Evolutionary conservation across 1,139 yeast species (phyloP).

Genomic region (Hyphopichia burtonii): DNA sequence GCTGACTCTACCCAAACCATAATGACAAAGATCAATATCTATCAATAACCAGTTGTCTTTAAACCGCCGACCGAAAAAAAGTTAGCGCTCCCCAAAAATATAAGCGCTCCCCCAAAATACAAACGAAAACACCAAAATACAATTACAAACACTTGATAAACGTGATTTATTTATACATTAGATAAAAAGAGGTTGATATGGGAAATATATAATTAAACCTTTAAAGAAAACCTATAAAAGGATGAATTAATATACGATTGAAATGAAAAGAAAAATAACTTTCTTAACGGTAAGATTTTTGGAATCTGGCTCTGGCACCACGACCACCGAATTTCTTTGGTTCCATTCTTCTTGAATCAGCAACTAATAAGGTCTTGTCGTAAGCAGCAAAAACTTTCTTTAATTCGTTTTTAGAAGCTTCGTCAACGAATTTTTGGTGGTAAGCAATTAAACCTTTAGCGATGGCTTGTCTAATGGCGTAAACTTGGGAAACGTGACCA

Average conservation of each 20-base stretch:
- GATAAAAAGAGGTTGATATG: conserved; percentile 6
- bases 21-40: no score
- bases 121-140: no score
- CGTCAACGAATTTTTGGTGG: conserved; percentile 99
- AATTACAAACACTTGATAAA: no score
- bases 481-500: conserved; percentile 99
- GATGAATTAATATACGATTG: not conserved
- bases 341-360: conserved; percentile 99
- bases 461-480: conserved; percentile 99
- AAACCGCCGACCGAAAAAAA: no score
- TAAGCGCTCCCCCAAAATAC: no score
- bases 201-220: conserved; percentile 1
- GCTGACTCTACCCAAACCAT: conserved; percentile 43
- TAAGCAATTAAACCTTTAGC: conserved; percentile 99
- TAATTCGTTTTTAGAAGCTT: conserved; percentile 98
- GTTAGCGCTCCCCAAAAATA: no score
- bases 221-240: not conserved
- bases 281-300: conserved; percentile 98
- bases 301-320: conserved; percentile 99
- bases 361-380: conserved; percentile 99
- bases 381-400: conserved; percentile 96
- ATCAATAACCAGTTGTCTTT: not conserved
- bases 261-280: conserved; percentile 4
- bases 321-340: conserved; percentile 99
- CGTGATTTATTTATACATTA: conserved; percentile 12